phyloP scores from a whole-genome alignment of 345 rosid genomes.

The Boechera stricta region DNA sequence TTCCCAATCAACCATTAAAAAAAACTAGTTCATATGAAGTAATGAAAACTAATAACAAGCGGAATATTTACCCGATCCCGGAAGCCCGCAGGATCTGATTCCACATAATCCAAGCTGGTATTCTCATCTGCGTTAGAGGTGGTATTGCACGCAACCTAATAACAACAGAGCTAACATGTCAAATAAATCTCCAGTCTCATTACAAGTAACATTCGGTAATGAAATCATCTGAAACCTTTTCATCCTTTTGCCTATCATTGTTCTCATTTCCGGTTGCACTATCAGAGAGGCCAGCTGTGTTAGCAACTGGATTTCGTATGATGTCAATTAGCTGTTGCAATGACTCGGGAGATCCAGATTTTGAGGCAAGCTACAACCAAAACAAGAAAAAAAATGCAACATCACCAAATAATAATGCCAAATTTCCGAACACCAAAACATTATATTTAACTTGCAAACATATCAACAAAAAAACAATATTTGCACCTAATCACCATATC shows the following conservation, averaged over 20 bases:
- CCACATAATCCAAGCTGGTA: slow-evolving; percentile 56
- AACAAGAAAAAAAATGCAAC: slow-evolving; percentile 2
- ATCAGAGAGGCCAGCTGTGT: slow-evolving; percentile 50
- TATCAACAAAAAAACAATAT: slow-evolving; percentile 1
- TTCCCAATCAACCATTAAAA: not conserved
- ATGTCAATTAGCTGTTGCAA: slow-evolving; percentile 84
- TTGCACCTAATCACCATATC: slow-evolving; percentile 7
- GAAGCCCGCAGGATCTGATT: slow-evolving; percentile 82
- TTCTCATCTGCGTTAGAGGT: slow-evolving; percentile 61
- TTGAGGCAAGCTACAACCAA: slow-evolving; percentile 71
- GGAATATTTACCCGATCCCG: slow-evolving; percentile 66
- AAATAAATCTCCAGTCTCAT: slow-evolving; percentile 26
- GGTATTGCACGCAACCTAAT: slow-evolving; percentile 57
- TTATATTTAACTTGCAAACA: not conserved
- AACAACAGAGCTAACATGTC: slow-evolving; percentile 38
- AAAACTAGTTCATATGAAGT: not conserved
- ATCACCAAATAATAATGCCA: slow-evolving; percentile 6
- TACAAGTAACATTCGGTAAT: slow-evolving; percentile 14
- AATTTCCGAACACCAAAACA: not conserved
- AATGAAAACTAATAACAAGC: slow-evolving; percentile 5
- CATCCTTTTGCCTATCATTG: slow-evolving; percentile 72
- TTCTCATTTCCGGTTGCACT: slow-evolving; percentile 66
- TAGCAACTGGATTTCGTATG: slow-evolving; percentile 70
- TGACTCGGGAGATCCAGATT: slow-evolving; percentile 81
- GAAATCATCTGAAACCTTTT: slow-evolving; percentile 57